Evolutionary conservation across 2,329 filamentous ascomycete species (phyloP).

Genomic region (Apiospora hydei): DNA sequence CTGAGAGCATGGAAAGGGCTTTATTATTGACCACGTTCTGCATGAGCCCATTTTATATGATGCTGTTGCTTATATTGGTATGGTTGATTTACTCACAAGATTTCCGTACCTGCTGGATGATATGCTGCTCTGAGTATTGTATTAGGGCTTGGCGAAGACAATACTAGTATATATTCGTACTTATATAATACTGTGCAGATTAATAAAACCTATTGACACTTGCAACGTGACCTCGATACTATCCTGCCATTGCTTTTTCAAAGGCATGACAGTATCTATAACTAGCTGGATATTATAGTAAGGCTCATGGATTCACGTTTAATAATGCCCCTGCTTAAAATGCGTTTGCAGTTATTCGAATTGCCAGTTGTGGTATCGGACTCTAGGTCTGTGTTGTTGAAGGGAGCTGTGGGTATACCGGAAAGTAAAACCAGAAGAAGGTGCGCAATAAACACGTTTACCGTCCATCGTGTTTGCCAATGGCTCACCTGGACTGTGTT

Average conservation of each 20-base stretch:
- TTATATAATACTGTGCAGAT: too few relatives aligned
- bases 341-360: background rate
- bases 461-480: too few relatives aligned
- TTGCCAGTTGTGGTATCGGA: background rate
- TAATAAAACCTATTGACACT: background rate
- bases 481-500: background rate
- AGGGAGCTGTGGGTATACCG: fast-evolving
- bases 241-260: background rate
- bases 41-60: too few relatives aligned
- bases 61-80: too few relatives aligned
- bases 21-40: too few relatives aligned
- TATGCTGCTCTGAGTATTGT: too few relatives aligned
- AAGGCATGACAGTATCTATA: background rate
- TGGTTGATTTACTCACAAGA: too few relatives aligned
- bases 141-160: too few relatives aligned
- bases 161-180: too few relatives aligned
- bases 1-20: too few relatives aligned
- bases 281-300: background rate
- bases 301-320: background rate
- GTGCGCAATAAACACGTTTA: background rate
- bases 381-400: background rate
- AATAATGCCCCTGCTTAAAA: background rate
- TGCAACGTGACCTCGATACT: background rate
- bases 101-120: too few relatives aligned
- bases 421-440: background rate